These are phyloP conservation scores for Beauveria asiatica DNA, from an alignment of 2,329 filamentous ascomycete species.

Conservation along the genomic window DNA sequence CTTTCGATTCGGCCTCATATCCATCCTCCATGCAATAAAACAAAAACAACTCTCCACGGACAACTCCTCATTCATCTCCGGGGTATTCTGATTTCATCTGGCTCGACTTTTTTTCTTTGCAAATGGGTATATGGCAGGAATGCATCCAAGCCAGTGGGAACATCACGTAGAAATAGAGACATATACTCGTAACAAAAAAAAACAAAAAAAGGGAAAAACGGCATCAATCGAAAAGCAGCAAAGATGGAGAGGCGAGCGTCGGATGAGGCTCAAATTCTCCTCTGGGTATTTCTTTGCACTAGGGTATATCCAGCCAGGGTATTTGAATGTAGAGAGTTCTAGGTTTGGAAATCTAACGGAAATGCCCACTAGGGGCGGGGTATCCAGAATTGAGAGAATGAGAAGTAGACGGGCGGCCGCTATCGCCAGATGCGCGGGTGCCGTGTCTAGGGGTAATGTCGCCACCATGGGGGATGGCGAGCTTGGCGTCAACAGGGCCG, in stretches of 20 bases:
- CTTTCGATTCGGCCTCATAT: not conserved
- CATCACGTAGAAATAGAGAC: conserved; percentile 9
- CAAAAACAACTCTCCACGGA: conserved; percentile 4
- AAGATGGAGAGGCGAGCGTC: conserved; percentile 34
- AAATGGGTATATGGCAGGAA: conserved; percentile 13
- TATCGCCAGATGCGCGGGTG: conserved; percentile 78
- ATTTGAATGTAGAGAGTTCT: conserved; percentile 43
- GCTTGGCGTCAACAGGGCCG: conserved; percentile 57
- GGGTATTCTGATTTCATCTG: conserved; percentile 11
- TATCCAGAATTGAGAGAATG: conserved; percentile 95
- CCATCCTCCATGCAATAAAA: not conserved
- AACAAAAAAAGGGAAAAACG: conserved; percentile 5
- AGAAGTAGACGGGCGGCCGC: conserved; percentile 86
- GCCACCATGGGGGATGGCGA: conserved; percentile 60
- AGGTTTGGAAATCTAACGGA: conserved; percentile 61
- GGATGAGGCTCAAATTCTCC: conserved; percentile 32
- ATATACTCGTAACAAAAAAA: conserved; percentile 7
- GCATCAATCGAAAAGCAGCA: conserved; percentile 6
- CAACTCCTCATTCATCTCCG: conserved; percentile 7
- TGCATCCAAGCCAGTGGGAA: conserved; percentile 6
- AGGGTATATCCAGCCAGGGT: conserved; percentile 58
- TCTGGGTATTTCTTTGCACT: conserved; percentile 51
- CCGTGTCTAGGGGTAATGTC: conserved; percentile 79
- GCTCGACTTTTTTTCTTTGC: conserved; percentile 9
- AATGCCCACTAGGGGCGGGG: conserved; percentile 84